Conservation (phyloP, 345 rosid species). For the Litchi chinensis region DNA sequence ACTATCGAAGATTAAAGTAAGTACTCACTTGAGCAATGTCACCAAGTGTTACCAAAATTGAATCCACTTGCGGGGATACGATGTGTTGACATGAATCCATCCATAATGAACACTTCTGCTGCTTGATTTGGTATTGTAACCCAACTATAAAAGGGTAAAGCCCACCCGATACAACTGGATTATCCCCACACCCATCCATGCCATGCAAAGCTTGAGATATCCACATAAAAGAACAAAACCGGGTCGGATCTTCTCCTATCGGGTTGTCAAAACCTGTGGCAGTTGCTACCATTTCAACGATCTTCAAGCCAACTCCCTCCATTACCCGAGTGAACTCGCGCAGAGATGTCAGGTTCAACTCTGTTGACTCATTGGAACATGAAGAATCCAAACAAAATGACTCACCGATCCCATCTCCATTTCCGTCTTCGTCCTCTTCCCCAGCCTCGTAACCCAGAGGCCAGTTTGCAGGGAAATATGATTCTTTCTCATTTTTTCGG, state of each 20-base stretch:
- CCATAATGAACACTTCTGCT: conserved; percentile 42
- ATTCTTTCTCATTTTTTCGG: conserved; percentile 36
- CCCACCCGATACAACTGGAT: conserved; percentile 48
- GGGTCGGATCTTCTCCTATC: conserved; percentile 19
- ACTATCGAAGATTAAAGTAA: too few relatives aligned
- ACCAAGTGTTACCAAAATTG: conserved; percentile 67
- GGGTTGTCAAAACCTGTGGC: conserved; percentile 62
- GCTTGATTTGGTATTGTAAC: conserved; percentile 65
- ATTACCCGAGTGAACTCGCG: conserved; percentile 45
- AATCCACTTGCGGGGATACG: conserved; percentile 56
- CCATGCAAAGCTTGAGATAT: conserved; percentile 22
- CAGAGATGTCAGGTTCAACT: conserved; percentile 44
- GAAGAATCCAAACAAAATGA: conserved; percentile 57
- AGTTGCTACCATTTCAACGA: conserved; percentile 43
- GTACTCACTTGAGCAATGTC: conserved; percentile 68
- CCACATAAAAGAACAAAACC: conserved; percentile 56
- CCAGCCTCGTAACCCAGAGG: conserved; percentile 62
- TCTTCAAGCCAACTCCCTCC: conserved; percentile 58
- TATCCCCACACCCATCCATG: conserved; percentile 23
- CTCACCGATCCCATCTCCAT: conserved; percentile 33
- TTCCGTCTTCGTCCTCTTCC: conserved; percentile 9
- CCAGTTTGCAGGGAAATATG: conserved; percentile 65
- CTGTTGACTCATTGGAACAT: conserved; percentile 39
- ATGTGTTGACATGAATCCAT: conserved; percentile 64
- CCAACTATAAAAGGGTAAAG: conserved; percentile 72